A percentile compares a stretch with the other conserved stretches of the same genome.
Conservation (phyloP, 2,329 filamentous ascomycete genomes). For the Capronia epimyces region DNA sequence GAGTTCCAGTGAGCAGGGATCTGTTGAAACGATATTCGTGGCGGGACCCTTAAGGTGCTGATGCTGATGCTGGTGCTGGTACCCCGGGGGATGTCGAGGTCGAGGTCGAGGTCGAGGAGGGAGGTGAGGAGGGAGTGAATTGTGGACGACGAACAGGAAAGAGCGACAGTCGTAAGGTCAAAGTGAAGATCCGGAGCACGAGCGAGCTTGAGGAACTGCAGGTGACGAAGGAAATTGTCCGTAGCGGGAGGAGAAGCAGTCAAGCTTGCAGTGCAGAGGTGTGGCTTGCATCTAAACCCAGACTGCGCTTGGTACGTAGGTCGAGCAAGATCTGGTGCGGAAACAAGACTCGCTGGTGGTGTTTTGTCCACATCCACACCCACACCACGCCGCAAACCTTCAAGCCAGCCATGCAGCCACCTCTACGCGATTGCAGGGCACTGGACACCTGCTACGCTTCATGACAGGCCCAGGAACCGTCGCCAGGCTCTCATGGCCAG, state of each 20-base stretch:
- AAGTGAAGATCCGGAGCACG: constrained; percentile 5
- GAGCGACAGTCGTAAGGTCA: constrained; percentile 27
- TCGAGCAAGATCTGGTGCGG: not conserved
- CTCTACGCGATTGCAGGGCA: not conserved
- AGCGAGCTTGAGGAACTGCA: not conserved
- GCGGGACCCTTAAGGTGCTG: constrained; percentile 5
- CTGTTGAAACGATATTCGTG: constrained; percentile 16
- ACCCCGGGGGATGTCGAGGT: not conserved
- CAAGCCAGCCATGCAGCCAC: not conserved
- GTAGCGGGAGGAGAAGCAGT: constrained; percentile 1
- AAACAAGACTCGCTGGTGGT: not conserved
- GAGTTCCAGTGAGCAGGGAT: constrained; percentile 16
- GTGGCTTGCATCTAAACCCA: not conserved
- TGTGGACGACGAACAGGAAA: constrained; percentile 25
- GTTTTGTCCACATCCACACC: not conserved
- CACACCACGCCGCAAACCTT: not conserved
- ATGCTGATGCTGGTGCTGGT: constrained; percentile 1
- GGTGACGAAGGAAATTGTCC: constrained; percentile 9
- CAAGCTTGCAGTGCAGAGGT: not conserved
- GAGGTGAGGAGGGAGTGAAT: not conserved
- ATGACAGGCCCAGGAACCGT: not conserved
- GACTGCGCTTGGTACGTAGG: not conserved
- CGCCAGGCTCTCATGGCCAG: not conserved
- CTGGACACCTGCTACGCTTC: not conserved
- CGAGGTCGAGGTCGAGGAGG: not conserved